These are phyloP conservation scores for Camptophora hylomeconis DNA, from an alignment of 2,329 filamentous ascomycete species.

Conservation along the genomic window DNA sequence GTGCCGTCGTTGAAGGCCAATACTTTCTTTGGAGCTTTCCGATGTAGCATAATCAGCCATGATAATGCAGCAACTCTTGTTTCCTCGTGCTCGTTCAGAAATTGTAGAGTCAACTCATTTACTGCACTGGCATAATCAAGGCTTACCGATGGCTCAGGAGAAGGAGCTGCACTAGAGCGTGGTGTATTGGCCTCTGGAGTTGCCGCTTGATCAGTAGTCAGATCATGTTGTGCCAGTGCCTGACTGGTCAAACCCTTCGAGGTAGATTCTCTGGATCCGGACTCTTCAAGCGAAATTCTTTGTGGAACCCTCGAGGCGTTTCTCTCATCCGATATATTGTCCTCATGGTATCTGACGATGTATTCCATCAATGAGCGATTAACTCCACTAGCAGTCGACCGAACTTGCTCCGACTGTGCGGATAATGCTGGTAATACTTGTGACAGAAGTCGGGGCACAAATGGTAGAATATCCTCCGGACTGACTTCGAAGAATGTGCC, in stretches of 20 bases:
- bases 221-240: slow-evolving; percentile 4
- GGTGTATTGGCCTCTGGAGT: slow-evolving; percentile 21
- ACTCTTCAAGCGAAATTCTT: background rate
- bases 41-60: slow-evolving; percentile 96
- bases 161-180: slow-evolving; percentile 32
- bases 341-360: slow-evolving; percentile 78
- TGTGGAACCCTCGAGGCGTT: background rate
- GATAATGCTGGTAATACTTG: slow-evolving; percentile 91
- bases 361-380: slow-evolving; percentile 89
- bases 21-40: slow-evolving; percentile 85
- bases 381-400: slow-evolving; percentile 74
- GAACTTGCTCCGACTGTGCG: slow-evolving; percentile 77
- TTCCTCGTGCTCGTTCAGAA: slow-evolving; percentile 92
- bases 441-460: slow-evolving; percentile 81
- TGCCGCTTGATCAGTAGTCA: slow-evolving; percentile 17
- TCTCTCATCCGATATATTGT: slow-evolving; percentile 27
- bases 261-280: slow-evolving; percentile 22
- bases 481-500: slow-evolving; percentile 95
- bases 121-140: slow-evolving; percentile 95
- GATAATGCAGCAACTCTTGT: slow-evolving; percentile 86
- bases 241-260: slow-evolving; percentile 13
- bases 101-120: slow-evolving; percentile 80
- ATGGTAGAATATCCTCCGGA: slow-evolving; percentile 87
- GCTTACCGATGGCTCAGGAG: slow-evolving; percentile 40
- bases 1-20: slow-evolving; percentile 94